A percentile compares a stretch with the other conserved stretches of the same genome.
Conservation (phyloP, 1,284 basidiomycete genomes). For the Trichosporon ovoides region DNA sequence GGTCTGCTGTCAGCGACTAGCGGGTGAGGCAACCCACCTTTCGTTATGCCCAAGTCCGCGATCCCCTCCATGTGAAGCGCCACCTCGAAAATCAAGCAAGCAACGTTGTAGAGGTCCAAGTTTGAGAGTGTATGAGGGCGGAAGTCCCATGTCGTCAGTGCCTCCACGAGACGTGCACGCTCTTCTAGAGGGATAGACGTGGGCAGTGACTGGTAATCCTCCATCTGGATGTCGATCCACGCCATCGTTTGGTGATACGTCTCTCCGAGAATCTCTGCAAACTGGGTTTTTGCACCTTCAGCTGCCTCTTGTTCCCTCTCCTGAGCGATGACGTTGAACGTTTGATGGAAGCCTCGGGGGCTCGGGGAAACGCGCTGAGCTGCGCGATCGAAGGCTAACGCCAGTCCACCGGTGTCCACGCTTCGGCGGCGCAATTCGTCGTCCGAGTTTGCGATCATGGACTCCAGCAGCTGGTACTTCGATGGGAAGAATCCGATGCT, state of each 20-base stretch:
- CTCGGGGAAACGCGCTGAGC: background rate
- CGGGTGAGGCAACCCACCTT: slow-evolving; percentile 55
- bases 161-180: slow-evolving; percentile 54
- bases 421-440: slow-evolving; percentile 58
- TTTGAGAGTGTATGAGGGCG: slow-evolving; percentile 74
- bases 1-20: slow-evolving; percentile 45
- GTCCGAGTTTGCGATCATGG: slow-evolving; percentile 2
- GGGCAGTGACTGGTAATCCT: slow-evolving; percentile 38
- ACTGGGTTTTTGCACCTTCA: slow-evolving; percentile 51
- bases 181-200: slow-evolving; percentile 43
- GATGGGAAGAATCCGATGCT: background rate
- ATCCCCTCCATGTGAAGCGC: slow-evolving; percentile 61
- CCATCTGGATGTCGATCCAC: slow-evolving; percentile 58
- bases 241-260: slow-evolving; percentile 72
- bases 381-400: slow-evolving; percentile 63
- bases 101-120: slow-evolving; percentile 72
- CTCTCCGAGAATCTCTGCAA: slow-evolving; percentile 72
- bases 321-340: slow-evolving; percentile 14
- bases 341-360: slow-evolving; percentile 20
- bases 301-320: slow-evolving; percentile 44
- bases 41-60: slow-evolving; percentile 60
- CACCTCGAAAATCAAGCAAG: slow-evolving; percentile 64
- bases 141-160: slow-evolving; percentile 75
- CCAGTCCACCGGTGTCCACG: slow-evolving; percentile 77
- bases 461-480: background rate